These are phyloP conservation scores for Rubia occidens DNA, from an alignment of 305 asterid genomes.

Conservation along the genomic window DNA sequence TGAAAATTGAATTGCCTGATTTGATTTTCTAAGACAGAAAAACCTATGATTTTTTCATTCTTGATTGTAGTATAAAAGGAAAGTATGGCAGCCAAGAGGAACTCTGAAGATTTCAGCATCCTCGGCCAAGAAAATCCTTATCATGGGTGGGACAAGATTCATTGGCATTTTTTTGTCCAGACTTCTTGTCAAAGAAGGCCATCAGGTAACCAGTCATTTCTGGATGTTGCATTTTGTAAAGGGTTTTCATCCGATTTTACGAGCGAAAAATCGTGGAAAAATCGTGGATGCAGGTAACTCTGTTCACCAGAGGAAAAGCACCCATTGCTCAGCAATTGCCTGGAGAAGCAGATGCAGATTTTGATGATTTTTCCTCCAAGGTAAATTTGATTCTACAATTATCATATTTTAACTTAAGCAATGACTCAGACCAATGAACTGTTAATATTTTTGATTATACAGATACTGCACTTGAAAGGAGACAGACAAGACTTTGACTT, in stretches of 20 bases:
- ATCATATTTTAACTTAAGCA: too few species aligned
- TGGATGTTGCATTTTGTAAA: background rate
- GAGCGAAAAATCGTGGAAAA: constrained; percentile 14
- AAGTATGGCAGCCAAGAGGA: constrained; percentile 48
- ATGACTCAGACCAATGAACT: background rate
- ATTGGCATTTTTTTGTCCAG: constrained; percentile 82
- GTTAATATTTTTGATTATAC: constrained; percentile 11
- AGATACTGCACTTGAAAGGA: constrained; percentile 93
- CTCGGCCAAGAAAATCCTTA: constrained; percentile 73
- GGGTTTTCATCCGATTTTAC: background rate
- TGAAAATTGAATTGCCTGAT: background rate
- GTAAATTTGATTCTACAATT: constrained; percentile 20
- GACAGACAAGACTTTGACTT: constrained; percentile 84
- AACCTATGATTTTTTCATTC: too few species aligned
- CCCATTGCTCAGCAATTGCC: constrained; percentile 88
- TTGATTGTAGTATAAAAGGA: constrained; percentile 32
- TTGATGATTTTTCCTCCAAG: constrained; percentile 63
- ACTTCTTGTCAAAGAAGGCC: constrained; percentile 82
- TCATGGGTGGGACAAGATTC: constrained; percentile 97
- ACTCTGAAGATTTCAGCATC: constrained; percentile 63
- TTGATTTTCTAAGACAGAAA: background rate
- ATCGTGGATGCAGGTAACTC: constrained; percentile 59
- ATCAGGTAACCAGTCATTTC: constrained; percentile 38
- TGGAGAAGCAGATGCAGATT: constrained; percentile 74
- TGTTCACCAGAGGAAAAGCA: constrained; percentile 95